Conservation (phyloP, 1,139 yeast genomes). For the Hyphopichia wangnamkhiaoensis region DNA sequence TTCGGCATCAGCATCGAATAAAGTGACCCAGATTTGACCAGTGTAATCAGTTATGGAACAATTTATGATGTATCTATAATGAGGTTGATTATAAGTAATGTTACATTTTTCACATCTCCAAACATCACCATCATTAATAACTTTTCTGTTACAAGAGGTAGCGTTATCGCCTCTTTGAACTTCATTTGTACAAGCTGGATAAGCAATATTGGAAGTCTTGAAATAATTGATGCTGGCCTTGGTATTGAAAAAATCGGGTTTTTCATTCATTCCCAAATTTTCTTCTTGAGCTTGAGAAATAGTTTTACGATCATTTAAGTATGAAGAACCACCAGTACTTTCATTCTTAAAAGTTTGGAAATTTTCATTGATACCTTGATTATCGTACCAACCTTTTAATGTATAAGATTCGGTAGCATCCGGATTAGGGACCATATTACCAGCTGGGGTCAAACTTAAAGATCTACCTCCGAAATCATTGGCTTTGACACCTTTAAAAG, state of each 20-base stretch:
- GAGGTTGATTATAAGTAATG: conserved; percentile 63
- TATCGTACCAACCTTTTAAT: conserved; percentile 94
- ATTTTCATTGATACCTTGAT: conserved; percentile 62
- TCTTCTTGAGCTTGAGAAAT: conserved; percentile 68
- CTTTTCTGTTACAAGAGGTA: conserved; percentile 77
- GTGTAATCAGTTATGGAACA: conserved; percentile 74
- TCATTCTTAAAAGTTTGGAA: conserved; percentile 63
- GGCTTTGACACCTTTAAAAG: conserved; percentile 87
- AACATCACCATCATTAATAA: conserved; percentile 64
- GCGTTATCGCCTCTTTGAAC: conserved; percentile 22
- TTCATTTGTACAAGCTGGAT: conserved; percentile 83
- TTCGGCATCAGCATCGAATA: conserved; percentile 83
- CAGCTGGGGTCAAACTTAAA: conserved; percentile 77
- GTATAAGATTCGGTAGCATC: conserved; percentile 86
- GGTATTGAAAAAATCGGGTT: conserved; percentile 73
- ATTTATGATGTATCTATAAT: conserved; percentile 75
- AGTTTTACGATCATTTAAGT: conserved; percentile 56
- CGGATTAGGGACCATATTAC: conserved; percentile 77
- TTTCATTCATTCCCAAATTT: conserved; percentile 70
- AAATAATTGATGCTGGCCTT: conserved; percentile 75
- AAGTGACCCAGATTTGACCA: conserved; percentile 83
- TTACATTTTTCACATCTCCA: conserved; percentile 97
- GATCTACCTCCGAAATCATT: conserved; percentile 89
- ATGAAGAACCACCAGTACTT: conserved; percentile 16
- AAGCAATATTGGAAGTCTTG: conserved; percentile 74